Evolutionary conservation across 257 asterid species (phyloP).

Genomic region (Solanum raphanifolium): DNA sequence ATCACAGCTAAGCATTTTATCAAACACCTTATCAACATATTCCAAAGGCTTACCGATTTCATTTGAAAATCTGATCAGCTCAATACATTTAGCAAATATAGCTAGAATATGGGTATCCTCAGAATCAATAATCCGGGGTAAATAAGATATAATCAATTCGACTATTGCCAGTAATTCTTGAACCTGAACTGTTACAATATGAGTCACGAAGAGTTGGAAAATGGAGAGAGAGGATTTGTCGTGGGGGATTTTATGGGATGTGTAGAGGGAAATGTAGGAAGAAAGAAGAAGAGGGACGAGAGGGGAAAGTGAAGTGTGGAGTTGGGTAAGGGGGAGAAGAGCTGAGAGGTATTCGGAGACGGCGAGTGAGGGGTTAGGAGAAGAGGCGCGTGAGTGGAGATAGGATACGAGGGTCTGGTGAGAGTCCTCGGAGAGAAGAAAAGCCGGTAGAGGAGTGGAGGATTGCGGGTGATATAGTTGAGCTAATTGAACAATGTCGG

Average conservation of each 20-base stretch:
- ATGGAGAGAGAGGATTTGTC: slow-evolving; percentile 40
- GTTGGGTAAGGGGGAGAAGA: slow-evolving; percentile 43
- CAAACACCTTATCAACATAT: slow-evolving; percentile 41
- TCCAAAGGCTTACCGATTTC: slow-evolving; percentile 42
- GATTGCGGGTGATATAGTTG: slow-evolving; percentile 20
- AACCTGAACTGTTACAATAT: slow-evolving; percentile 37
- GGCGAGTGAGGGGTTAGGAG: slow-evolving; percentile 24
- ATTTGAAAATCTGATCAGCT: slow-evolving; percentile 38
- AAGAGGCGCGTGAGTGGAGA: slow-evolving; percentile 51
- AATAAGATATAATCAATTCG: slow-evolving; percentile 29
- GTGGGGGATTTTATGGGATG: slow-evolving; percentile 46
- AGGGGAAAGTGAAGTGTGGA: slow-evolving; percentile 43
- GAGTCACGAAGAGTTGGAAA: slow-evolving; percentile 46
- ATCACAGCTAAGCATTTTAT: slow-evolving; percentile 25
- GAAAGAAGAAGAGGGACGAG: slow-evolving; percentile 43
- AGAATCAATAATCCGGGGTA: slow-evolving; percentile 31
- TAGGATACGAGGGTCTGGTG: slow-evolving; percentile 46
- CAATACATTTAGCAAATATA: slow-evolving; percentile 57
- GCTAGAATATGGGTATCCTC: slow-evolving; percentile 54
- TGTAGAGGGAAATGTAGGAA: slow-evolving; percentile 47
- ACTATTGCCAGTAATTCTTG: slow-evolving; percentile 22
- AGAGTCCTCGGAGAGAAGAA: slow-evolving; percentile 43
- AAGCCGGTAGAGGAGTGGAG: slow-evolving; percentile 39
- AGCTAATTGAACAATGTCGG: slow-evolving; percentile 53
- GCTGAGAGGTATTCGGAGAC: slow-evolving; percentile 57